Percentiles rank a stretch among this genome's conserved stretches.
These are phyloP conservation scores for Cutaneotrichosporon mucoides DNA, from an alignment of 1,284 basidiomycete species.

Conservation along the genomic window DNA sequence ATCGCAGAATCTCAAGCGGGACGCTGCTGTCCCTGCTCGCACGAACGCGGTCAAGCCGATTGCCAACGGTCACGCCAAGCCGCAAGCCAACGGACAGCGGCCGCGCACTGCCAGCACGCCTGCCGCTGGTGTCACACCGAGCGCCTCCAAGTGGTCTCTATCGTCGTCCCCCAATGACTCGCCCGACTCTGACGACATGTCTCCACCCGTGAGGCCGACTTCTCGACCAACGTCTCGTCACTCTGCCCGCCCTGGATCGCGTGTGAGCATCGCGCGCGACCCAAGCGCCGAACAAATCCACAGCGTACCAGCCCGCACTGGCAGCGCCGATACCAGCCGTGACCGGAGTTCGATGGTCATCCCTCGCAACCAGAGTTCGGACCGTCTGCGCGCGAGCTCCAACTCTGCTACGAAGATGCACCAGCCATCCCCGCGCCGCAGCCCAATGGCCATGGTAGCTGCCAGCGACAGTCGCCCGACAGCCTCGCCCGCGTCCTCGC, in stretches of 20 bases:
- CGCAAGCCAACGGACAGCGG: background rate
- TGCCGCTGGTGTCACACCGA: background rate
- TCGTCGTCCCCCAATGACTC: conserved; percentile 11
- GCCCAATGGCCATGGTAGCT: conserved; percentile 1
- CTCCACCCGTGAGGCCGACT: background rate
- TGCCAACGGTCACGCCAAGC: background rate
- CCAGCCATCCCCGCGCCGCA: conserved; percentile 4
- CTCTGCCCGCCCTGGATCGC: conserved; percentile 9
- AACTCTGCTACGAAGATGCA: background rate
- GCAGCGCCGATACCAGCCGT: too few relatives aligned
- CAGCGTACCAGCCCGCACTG: too few relatives aligned
- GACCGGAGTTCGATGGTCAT: background rate
- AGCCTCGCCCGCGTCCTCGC: conserved; percentile 26
- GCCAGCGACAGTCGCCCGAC: conserved; percentile 7
- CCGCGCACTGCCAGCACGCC: background rate
- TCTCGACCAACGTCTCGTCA: conserved; percentile 1
- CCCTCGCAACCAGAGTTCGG: background rate
- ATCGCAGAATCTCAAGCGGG: background rate
- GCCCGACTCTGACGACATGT: conserved; percentile 4
- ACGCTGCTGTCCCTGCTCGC: too few relatives aligned
- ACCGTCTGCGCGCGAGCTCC: conserved; percentile 6
- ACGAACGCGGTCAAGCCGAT: background rate
- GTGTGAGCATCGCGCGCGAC: conserved; percentile 1
- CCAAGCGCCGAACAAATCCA: background rate
- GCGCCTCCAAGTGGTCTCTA: conserved; percentile 20